Conservation (phyloP, 768 basidiomycete genomes). For the Leccinum fibrillosum region DNA sequence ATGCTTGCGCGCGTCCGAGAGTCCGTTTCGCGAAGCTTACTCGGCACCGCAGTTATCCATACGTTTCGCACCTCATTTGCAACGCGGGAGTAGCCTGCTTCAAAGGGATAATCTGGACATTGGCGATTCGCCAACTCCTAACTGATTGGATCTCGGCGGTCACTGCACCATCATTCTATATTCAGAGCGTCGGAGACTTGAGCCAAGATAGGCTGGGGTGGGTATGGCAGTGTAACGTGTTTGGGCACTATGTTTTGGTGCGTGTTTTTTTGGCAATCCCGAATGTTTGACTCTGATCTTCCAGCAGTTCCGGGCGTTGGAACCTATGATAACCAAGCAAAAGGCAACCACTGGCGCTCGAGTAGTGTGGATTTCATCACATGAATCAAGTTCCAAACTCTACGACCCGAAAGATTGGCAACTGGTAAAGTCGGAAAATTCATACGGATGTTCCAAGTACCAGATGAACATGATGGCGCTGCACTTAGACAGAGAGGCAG, state of each 20-base stretch:
- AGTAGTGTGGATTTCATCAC: constrained; percentile 78
- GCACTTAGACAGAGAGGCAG: constrained; percentile 47
- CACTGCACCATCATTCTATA: constrained; percentile 53
- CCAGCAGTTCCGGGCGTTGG: constrained; percentile 58
- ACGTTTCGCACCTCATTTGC: constrained; percentile 76
- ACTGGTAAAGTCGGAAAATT: constrained; percentile 51
- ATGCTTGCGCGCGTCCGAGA: background rate
- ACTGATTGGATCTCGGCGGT: constrained; percentile 43
- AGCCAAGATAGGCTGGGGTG: constrained; percentile 72
- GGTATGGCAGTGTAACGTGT: constrained; percentile 84
- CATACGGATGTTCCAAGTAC: constrained; percentile 74
- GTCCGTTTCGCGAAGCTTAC: background rate
- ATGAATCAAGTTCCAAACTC: constrained; percentile 52
- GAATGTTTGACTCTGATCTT: constrained; percentile 3
- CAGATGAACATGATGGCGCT: constrained; percentile 68
- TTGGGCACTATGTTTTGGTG: constrained; percentile 78
- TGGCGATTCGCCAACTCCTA: constrained; percentile 46
- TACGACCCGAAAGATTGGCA: constrained; percentile 74
- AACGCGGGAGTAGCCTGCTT: constrained; percentile 76
- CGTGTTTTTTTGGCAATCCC: constrained; percentile 25
- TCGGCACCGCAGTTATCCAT: constrained; percentile 54
- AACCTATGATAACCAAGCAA: constrained; percentile 48
- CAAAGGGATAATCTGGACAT: constrained; percentile 47
- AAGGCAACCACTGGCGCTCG: constrained; percentile 45
- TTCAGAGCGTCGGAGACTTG: constrained; percentile 55